Percentiles rank a stretch among this genome's conserved stretches.
These are phyloP conservation scores for Psilocybe sp. DNA, from an alignment of 768 basidiomycete genomes.

Conservation along the genomic window DNA sequence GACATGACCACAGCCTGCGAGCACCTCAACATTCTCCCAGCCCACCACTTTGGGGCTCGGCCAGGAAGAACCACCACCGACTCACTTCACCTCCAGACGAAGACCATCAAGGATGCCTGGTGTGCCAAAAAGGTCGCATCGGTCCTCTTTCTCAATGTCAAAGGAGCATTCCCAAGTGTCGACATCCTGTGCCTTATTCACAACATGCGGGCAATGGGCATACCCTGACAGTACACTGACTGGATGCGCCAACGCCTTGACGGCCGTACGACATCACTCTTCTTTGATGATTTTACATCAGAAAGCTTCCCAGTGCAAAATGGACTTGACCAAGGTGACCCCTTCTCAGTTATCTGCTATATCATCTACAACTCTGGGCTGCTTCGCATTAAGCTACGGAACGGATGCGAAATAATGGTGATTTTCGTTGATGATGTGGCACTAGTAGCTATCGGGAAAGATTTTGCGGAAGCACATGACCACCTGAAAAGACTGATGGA, in stretches of 20 bases:
- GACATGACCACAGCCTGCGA: constrained; percentile 12
- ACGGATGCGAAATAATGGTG: not conserved
- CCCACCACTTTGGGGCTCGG: constrained; percentile 24
- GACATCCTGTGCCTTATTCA: constrained; percentile 19
- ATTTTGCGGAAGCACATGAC: constrained; percentile 2
- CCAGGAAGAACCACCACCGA: constrained; percentile 27
- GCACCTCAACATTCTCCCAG: constrained; percentile 13
- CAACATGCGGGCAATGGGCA: constrained; percentile 21
- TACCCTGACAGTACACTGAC: constrained; percentile 17
- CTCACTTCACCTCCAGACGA: constrained; percentile 24
- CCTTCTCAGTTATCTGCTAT: constrained; percentile 15
- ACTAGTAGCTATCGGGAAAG: constrained; percentile 5
- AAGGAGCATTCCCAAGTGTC: constrained; percentile 36
- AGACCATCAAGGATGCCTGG: constrained; percentile 35
- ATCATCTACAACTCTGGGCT: constrained; percentile 27
- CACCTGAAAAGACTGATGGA: constrained; percentile 5
- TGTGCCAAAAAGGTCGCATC: constrained; percentile 4
- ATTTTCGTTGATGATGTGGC: constrained; percentile 32
- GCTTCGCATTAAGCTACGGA: constrained; percentile 1
- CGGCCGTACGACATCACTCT: too few species aligned
- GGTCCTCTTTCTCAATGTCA: constrained; percentile 32
- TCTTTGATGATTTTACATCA: too few species aligned
- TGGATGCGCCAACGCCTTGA: constrained; percentile 11
- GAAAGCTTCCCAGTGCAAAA: too few species aligned
- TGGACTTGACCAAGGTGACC: too few species aligned